These are phyloP conservation scores for Phaeosphaeriaceae sp. DNA, from an alignment of 2,329 filamentous ascomycete species.

Conservation along the genomic window DNA sequence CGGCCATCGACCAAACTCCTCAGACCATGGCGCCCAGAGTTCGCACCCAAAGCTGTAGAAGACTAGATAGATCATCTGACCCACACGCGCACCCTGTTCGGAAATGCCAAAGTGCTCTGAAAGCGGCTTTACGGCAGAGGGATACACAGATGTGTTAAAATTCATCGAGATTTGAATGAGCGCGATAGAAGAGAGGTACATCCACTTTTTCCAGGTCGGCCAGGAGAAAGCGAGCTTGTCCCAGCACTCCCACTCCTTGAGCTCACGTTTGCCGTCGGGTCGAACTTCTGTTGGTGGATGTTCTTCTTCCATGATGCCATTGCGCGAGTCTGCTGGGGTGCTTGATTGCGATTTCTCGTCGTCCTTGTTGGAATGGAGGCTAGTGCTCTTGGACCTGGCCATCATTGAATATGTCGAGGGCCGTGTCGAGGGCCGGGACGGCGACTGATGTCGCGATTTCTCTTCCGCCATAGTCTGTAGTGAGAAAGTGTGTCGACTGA, in stretches of 20 bases:
- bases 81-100: slow-evolving; percentile 26
- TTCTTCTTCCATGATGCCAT: neutral
- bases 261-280: slow-evolving; percentile 26
- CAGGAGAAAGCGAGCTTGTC: slow-evolving; percentile 56
- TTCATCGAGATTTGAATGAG: slow-evolving; percentile 64
- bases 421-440: neutral
- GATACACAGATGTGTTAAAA: slow-evolving; percentile 62
- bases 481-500: neutral
- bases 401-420: neutral
- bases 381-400: neutral
- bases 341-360: neutral
- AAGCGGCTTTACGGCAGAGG: slow-evolving; percentile 59
- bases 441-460: neutral
- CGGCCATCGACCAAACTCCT: slow-evolving; percentile 69
- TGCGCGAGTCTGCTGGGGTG: neutral
- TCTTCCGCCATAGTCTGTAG: neutral
- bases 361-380: neutral
- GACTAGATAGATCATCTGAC: slow-evolving; percentile 66
- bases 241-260: slow-evolving; percentile 54
- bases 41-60: slow-evolving; percentile 85
- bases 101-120: slow-evolving; percentile 63
- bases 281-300: slow-evolving; percentile 1
- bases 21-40: slow-evolving; percentile 38
- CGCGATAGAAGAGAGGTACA: slow-evolving; percentile 59
- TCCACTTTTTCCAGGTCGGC: slow-evolving; percentile 59